Evolutionary conservation across 257 asterid genomes (phyloP).

Genomic region (Hygrophila difformis): DNA sequence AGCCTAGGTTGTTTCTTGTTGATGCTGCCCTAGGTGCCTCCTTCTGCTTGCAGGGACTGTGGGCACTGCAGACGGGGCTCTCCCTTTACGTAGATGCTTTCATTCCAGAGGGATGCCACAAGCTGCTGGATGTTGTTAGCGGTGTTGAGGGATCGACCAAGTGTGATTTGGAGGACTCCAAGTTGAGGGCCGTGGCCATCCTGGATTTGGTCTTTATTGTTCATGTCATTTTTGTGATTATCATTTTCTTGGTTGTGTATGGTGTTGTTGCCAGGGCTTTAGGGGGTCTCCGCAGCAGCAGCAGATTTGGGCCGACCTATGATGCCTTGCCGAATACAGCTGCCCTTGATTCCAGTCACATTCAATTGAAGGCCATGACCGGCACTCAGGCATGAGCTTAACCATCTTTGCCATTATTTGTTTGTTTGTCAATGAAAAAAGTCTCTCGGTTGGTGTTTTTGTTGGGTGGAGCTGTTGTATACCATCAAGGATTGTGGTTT

Average conservation of each 20-base stretch:
- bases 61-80: slow-evolving; percentile 91
- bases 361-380: slow-evolving; percentile 76
- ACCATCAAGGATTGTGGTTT: slow-evolving; percentile 5
- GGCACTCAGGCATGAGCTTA: slow-evolving; percentile 73
- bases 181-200: slow-evolving; percentile 75
- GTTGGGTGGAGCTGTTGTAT: slow-evolving; percentile 9
- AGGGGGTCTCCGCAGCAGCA: slow-evolving; percentile 60
- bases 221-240: slow-evolving; percentile 53
- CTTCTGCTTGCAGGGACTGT: slow-evolving; percentile 69
- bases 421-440: slow-evolving; percentile 16
- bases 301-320: slow-evolving; percentile 69
- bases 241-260: slow-evolving; percentile 44
- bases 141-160: slow-evolving; percentile 96
- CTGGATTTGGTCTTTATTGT: slow-evolving; percentile 66
- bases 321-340: slow-evolving; percentile 58
- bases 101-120: slow-evolving; percentile 93
- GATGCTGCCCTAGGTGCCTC: slow-evolving; percentile 62
- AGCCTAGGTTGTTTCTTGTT: slow-evolving; percentile 45
- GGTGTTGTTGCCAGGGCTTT: slow-evolving; percentile 45
- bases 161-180: slow-evolving; percentile 87
- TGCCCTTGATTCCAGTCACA: slow-evolving; percentile 54
- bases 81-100: slow-evolving; percentile 84
- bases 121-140: slow-evolving; percentile 74
- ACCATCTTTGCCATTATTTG: slow-evolving; percentile 2
- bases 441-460: slow-evolving; percentile 12